Evolutionary conservation across 2,329 filamentous ascomycete genomes (phyloP).

Genomic region (Colletotrichum eleusines): DNA sequence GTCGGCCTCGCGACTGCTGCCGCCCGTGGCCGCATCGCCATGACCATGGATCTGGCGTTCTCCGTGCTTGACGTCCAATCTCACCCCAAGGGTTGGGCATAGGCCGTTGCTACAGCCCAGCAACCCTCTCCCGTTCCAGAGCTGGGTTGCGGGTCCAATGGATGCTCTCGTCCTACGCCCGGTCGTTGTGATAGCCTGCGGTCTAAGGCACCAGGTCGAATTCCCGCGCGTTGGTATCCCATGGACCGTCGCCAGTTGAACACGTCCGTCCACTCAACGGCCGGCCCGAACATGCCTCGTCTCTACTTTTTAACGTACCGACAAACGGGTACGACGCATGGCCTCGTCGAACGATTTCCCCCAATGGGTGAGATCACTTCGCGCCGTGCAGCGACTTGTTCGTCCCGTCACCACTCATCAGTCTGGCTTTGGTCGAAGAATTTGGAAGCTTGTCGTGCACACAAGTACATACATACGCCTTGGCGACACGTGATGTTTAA

Average conservation of each 20-base stretch:
- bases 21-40: neutral
- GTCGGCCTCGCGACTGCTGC: constrained; percentile 5
- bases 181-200: neutral
- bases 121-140: constrained; percentile 1
- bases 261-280: neutral
- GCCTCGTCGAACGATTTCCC: neutral
- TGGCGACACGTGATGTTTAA: constrained; percentile 3
- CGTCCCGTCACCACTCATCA: too few relatives aligned
- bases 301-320: neutral
- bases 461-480: neutral
- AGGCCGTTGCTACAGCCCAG: neutral
- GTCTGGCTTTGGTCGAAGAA: neutral
- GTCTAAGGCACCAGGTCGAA: neutral
- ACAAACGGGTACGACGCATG: neutral
- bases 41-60: constrained; percentile 1
- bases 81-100: neutral
- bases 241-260: constrained; percentile 10
- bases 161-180: neutral
- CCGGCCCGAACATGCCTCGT: constrained; percentile 9
- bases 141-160: neutral
- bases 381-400: neutral
- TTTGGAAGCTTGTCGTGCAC: constrained; percentile 2
- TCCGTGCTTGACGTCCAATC: neutral
- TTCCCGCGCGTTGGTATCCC: neutral
- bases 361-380: neutral